Evolutionary conservation across 2,329 filamentous ascomycete species (phyloP).

Genomic region (Aspergillus hiratsukae): DNA sequence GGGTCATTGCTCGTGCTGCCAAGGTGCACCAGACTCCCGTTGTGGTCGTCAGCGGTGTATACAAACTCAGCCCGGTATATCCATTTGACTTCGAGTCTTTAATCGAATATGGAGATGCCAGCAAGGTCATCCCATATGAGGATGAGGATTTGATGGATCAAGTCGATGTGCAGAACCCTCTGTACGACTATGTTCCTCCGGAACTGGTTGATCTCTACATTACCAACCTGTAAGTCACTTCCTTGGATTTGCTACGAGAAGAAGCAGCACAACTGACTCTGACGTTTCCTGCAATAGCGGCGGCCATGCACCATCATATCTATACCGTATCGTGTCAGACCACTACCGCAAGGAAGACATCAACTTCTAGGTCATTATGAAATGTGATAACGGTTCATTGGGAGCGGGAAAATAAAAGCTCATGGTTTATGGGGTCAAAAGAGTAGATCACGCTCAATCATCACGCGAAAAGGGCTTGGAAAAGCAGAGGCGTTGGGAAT

Average conservation of each 20-base stretch:
- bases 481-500: neutral
- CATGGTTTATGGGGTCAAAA: neutral
- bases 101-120: slow-evolving; percentile 81
- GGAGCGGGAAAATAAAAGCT: slow-evolving; percentile 13
- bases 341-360: slow-evolving; percentile 63
- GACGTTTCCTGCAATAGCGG: slow-evolving; percentile 39
- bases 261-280: slow-evolving; percentile 13
- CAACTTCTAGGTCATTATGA: slow-evolving; percentile 33
- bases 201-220: slow-evolving; percentile 62
- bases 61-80: slow-evolving; percentile 88
- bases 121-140: slow-evolving; percentile 69
- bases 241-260: neutral
- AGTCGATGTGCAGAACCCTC: slow-evolving; percentile 71
- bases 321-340: slow-evolving; percentile 62
- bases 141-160: slow-evolving; percentile 75
- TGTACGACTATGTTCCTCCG: slow-evolving; percentile 77
- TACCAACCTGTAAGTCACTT: slow-evolving; percentile 66
- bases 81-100: slow-evolving; percentile 76
- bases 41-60: slow-evolving; percentile 83
- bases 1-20: slow-evolving; percentile 77
- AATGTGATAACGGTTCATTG: neutral
- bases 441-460: neutral
- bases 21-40: slow-evolving; percentile 78
- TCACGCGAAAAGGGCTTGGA: neutral
- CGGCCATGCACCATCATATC: slow-evolving; percentile 59